Percentiles rank a stretch among this genome's conserved stretches.
Evolutionary conservation across 345 rosid species (phyloP).

Genomic region (Noccaea caerulescens): DNA sequence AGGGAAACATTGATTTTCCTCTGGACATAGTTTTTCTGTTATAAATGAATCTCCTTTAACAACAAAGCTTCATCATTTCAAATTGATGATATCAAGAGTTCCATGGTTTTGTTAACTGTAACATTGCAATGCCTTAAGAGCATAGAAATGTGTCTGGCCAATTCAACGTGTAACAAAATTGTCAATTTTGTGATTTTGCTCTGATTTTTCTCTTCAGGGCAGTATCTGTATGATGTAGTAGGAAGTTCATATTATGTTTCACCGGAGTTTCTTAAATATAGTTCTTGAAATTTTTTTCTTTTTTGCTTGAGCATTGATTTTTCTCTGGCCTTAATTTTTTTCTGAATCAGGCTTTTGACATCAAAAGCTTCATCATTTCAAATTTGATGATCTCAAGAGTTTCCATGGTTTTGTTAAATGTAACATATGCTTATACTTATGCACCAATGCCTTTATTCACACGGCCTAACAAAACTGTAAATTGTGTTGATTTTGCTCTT

Average conservation of each 20-base stretch:
- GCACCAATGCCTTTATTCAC: not conserved
- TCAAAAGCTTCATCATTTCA: too few relatives aligned
- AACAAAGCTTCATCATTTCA: not conserved
- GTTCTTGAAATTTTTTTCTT: slow-evolving; percentile 28
- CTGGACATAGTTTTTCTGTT: not conserved
- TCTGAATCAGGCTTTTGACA: not conserved
- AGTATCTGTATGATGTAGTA: slow-evolving; percentile 79
- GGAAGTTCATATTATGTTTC: slow-evolving; percentile 99
- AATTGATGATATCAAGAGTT: not conserved
- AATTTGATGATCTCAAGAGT: too few relatives aligned
- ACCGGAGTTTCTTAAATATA: slow-evolving; percentile 84
- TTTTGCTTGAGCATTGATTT: slow-evolving; percentile 5
- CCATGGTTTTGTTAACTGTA: not conserved
- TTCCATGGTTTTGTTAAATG: too few relatives aligned
- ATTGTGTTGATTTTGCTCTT: slow-evolving; percentile 24
- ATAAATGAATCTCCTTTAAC: not conserved
- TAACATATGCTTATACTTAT: not conserved
- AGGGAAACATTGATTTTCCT: slow-evolving; percentile 1
- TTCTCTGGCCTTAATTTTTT: not conserved
- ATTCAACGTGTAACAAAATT: not conserved
- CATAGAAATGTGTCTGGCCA: too few relatives aligned
- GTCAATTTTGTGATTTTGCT: not conserved
- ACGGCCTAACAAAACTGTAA: not conserved
- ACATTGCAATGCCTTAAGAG: not conserved
- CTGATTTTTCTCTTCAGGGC: slow-evolving; percentile 56